These are phyloP conservation scores for Hypoxylon sp. DNA, from an alignment of 2,329 filamentous ascomycete genomes.

Conservation along the genomic window DNA sequence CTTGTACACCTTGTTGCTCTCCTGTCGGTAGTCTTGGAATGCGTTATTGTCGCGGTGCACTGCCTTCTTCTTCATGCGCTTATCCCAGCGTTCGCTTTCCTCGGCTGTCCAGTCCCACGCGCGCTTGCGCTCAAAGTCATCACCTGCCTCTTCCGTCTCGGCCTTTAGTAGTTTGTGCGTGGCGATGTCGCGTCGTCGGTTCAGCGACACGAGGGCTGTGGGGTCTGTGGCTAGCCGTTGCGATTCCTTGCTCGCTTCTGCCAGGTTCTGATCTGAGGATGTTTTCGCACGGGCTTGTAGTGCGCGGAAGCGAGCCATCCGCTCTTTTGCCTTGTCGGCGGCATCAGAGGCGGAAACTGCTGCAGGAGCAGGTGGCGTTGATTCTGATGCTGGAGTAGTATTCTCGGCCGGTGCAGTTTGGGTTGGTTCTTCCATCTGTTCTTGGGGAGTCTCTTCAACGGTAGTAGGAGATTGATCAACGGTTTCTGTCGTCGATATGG, in stretches of 20 bases:
- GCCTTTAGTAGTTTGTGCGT: conserved; percentile 93
- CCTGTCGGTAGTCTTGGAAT: conserved; percentile 87
- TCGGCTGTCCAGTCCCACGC: conserved; percentile 99
- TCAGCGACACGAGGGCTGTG: conserved; percentile 77
- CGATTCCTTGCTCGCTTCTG: conserved; percentile 84
- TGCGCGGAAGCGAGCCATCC: conserved; percentile 84
- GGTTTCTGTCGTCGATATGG: conserved; percentile 33
- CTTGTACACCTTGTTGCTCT: conserved; percentile 93
- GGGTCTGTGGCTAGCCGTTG: conserved; percentile 82
- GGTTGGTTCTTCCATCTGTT: conserved; percentile 13
- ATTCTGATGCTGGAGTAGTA: not conserved
- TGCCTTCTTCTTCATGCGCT: conserved; percentile 85
- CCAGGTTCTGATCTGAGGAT: conserved; percentile 77
- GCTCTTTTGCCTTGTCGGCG: conserved; percentile 64
- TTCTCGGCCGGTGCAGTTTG: conserved; percentile 21
- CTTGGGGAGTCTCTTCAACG: conserved; percentile 27
- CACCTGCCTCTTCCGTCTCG: conserved; percentile 82
- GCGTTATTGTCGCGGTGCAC: conserved; percentile 83
- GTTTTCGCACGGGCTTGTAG: conserved; percentile 82
- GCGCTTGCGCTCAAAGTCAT: conserved; percentile 96
- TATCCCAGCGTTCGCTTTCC: conserved; percentile 94
- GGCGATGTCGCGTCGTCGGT: conserved; percentile 85
- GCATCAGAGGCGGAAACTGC: conserved; percentile 27
- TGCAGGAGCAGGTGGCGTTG: conserved; percentile 10
- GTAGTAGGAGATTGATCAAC: conserved; percentile 29